A percentile compares a stretch with the other conserved stretches of the same genome.
These are phyloP conservation scores for Rhodosporidiobolus sp. DNA, from an alignment of 768 basidiomycete species.

Conservation along the genomic window DNA sequence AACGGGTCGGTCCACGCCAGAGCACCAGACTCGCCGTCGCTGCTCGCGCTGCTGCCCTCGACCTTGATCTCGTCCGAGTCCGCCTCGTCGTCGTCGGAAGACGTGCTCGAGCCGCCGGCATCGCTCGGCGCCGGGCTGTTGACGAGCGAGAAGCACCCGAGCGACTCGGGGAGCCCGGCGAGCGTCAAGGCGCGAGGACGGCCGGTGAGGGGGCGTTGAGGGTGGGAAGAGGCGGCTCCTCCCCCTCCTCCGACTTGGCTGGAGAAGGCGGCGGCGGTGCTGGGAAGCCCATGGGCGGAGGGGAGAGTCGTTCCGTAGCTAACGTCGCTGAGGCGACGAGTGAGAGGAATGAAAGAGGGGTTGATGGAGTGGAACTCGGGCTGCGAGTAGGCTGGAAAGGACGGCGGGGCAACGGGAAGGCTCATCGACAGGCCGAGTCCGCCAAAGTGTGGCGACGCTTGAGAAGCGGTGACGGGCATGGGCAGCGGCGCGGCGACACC, in stretches of 20 bases:
- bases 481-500: not conserved
- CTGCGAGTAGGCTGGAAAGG: slow-evolving; percentile 34
- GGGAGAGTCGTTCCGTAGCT: slow-evolving; percentile 26
- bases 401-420: slow-evolving; percentile 15
- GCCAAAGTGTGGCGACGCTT: no score
- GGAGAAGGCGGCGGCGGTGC: slow-evolving; percentile 10
- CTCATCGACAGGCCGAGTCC: slow-evolving; percentile 7
- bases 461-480: not conserved
- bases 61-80: slow-evolving; percentile 4
- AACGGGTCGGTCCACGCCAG: slow-evolving; percentile 6
- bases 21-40: not conserved
- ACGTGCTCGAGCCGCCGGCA: slow-evolving; percentile 4
- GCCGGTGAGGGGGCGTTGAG: not conserved
- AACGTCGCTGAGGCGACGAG: slow-evolving; percentile 34
- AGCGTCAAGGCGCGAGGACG: slow-evolving; percentile 29
- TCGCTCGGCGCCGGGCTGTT: slow-evolving; percentile 26
- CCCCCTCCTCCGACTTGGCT: not conserved
- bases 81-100: not conserved
- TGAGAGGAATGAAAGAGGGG: slow-evolving; percentile 29
- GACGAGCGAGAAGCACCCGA: slow-evolving; percentile 36
- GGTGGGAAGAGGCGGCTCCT: not conserved
- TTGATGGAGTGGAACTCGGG: slow-evolving; percentile 28
- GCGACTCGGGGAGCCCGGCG: slow-evolving; percentile 33
- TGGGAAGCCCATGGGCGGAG: slow-evolving; percentile 6
- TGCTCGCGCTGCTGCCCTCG: slow-evolving; percentile 1